A percentile compares a stretch with the other conserved stretches of the same genome.
These are phyloP conservation scores for Tylopilus sp. DNA, from an alignment of 768 basidiomycete species.

Conservation along the genomic window DNA sequence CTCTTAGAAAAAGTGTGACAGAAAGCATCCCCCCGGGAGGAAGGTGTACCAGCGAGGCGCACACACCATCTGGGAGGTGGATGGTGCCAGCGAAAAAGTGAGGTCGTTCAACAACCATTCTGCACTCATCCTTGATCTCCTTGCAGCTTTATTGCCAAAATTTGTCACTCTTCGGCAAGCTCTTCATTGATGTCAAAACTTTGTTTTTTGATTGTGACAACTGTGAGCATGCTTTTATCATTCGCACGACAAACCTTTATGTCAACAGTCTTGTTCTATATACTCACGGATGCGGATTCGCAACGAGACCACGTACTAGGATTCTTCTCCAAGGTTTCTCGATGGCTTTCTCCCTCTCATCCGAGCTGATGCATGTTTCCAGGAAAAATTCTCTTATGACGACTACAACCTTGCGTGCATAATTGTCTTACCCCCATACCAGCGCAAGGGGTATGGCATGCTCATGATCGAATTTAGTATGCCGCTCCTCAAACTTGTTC, in stretches of 20 bases:
- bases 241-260: neutral
- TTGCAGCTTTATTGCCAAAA: slow-evolving; percentile 93
- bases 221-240: slow-evolving; percentile 45
- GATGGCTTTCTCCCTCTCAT: neutral
- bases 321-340: slow-evolving; percentile 59
- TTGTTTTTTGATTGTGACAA: slow-evolving; percentile 88
- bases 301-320: slow-evolving; percentile 77
- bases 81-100: slow-evolving; percentile 84
- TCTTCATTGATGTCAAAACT: slow-evolving; percentile 99
- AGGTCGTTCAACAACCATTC: slow-evolving; percentile 12
- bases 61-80: slow-evolving; percentile 93
- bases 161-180: slow-evolving; percentile 90
- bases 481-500: slow-evolving; percentile 26
- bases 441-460: slow-evolving; percentile 87
- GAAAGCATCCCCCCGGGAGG: slow-evolving; percentile 75
- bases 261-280: slow-evolving; percentile 75
- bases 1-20: slow-evolving; percentile 57
- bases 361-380: slow-evolving; percentile 1
- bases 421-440: slow-evolving; percentile 90
- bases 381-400: slow-evolving; percentile 96
- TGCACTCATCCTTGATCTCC: neutral
- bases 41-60: slow-evolving; percentile 90
- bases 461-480: slow-evolving; percentile 97
- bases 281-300: slow-evolving; percentile 81
- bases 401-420: slow-evolving; percentile 98